Evolutionary conservation across 345 rosid genomes (phyloP).

Genomic region (Alliaria petiolata): DNA sequence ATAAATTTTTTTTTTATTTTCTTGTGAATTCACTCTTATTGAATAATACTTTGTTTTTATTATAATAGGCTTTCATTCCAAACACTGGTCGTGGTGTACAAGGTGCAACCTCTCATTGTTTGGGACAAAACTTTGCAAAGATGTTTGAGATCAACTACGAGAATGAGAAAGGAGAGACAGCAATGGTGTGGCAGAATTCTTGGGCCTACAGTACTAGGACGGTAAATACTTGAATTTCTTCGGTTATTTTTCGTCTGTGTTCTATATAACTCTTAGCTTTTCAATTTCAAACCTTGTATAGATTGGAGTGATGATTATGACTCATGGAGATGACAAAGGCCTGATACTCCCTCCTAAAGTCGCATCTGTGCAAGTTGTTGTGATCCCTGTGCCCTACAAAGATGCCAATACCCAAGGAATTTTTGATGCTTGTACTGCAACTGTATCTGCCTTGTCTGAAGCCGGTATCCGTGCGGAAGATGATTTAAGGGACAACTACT

Average conservation of each 20-base stretch:
- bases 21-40: neutral
- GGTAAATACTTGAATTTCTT: slow-evolving; percentile 32
- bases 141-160: slow-evolving; percentile 91
- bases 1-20: neutral
- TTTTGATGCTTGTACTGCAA: slow-evolving; percentile 74
- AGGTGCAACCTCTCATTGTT: slow-evolving; percentile 97
- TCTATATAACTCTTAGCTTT: neutral
- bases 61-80: slow-evolving; percentile 81
- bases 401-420: slow-evolving; percentile 85
- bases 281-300: slow-evolving; percentile 26
- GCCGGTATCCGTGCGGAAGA: slow-evolving; percentile 80
- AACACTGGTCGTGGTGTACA: slow-evolving; percentile 96
- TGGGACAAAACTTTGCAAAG: slow-evolving; percentile 96
- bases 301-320: slow-evolving; percentile 99
- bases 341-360: slow-evolving; percentile 79
- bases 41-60: neutral
- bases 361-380: slow-evolving; percentile 80
- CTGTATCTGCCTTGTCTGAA: slow-evolving; percentile 53
- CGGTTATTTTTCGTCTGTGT: neutral
- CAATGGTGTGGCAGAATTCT: slow-evolving; percentile 97
- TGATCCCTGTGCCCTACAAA: slow-evolving; percentile 90
- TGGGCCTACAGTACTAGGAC: slow-evolving; percentile 95
- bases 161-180: slow-evolving; percentile 88
- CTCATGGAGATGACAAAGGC: slow-evolving; percentile 77
- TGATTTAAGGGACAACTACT: slow-evolving; percentile 84